Evolutionary conservation across 352 stramenopile species (phyloP).

Genomic region (Globisporangium echinulatum): DNA sequence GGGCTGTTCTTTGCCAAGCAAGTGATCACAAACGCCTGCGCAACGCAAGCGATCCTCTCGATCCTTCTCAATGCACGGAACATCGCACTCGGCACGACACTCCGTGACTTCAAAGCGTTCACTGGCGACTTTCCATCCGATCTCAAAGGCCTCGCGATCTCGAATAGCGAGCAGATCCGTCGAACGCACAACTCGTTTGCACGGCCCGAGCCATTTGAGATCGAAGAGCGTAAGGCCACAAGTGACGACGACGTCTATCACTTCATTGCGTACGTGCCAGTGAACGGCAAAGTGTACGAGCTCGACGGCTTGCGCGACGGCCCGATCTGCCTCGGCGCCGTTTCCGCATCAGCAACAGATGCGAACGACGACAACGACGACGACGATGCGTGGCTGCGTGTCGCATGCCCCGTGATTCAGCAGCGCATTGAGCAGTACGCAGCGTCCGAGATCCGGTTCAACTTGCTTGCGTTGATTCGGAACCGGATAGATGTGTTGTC

Average conservation of each 20-base stretch:
- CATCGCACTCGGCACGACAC: slow-evolving; percentile 56
- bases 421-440: slow-evolving; percentile 89
- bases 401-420: slow-evolving; percentile 91
- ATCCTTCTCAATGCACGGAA: slow-evolving; percentile 91
- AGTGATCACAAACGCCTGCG: slow-evolving; percentile 95
- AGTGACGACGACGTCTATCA: slow-evolving; percentile 95
- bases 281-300: slow-evolving; percentile 91
- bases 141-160: slow-evolving; percentile 81
- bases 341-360: slow-evolving; percentile 5
- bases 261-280: slow-evolving; percentile 95
- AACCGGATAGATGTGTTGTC: slow-evolving; percentile 63
- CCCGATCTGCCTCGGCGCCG: slow-evolving; percentile 84
- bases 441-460: slow-evolving; percentile 94
- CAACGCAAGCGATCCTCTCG: slow-evolving; percentile 95
- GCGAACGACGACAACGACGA: too few relatives aligned
- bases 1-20: slow-evolving; percentile 95
- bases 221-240: slow-evolving; percentile 66
- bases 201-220: slow-evolving; percentile 71
- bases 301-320: slow-evolving; percentile 91
- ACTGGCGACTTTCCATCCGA: slow-evolving; percentile 70
- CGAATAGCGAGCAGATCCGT: slow-evolving; percentile 83
- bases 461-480: slow-evolving; percentile 91
- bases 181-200: slow-evolving; percentile 81
- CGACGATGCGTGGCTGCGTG: slow-evolving; percentile 73
- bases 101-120: slow-evolving; percentile 78